Evolutionary conservation across 768 basidiomycete genomes (phyloP).

Genomic region (Gyrodon lividus): DNA sequence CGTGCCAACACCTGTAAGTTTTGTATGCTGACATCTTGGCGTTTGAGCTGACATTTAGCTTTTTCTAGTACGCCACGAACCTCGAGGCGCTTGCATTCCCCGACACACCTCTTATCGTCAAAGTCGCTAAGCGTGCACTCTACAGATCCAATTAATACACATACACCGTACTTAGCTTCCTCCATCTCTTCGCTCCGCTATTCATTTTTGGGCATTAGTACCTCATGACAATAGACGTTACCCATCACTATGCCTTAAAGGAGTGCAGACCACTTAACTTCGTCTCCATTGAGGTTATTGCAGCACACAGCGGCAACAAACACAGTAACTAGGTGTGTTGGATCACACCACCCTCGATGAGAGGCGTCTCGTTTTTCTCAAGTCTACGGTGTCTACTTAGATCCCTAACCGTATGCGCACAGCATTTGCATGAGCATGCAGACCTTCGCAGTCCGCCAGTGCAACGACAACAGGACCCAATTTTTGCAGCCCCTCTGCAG

Average conservation of each 20-base stretch:
- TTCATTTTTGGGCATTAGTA: conserved; percentile 16
- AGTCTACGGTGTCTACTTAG: conserved; percentile 7
- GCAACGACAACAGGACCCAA: conserved; percentile 88
- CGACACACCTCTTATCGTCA: conserved; percentile 84
- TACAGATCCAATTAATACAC: conserved; percentile 76
- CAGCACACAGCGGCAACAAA: background rate
- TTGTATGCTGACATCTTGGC: conserved; percentile 5
- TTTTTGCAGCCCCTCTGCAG: conserved; percentile 65
- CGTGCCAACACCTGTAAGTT: conserved; percentile 89
- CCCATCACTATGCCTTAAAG: conserved; percentile 1
- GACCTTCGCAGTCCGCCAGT: conserved; percentile 91
- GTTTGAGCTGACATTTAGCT: conserved; percentile 10
- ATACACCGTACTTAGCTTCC: conserved; percentile 8
- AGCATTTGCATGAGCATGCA: conserved; percentile 95
- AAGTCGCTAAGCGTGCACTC: conserved; percentile 91
- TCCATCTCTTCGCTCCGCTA: conserved; percentile 12
- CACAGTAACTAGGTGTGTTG: background rate
- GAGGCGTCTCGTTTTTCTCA: background rate
- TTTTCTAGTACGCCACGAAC: conserved; percentile 77
- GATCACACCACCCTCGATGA: too few species aligned
- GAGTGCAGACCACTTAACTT: background rate
- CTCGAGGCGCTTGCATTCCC: conserved; percentile 94
- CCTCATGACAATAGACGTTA: conserved; percentile 20
- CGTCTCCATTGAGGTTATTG: background rate
- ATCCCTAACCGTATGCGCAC: conserved; percentile 74